phyloP scores from a whole-genome alignment of 306 rosid genomes.

The Inga oerstediana region DNA sequence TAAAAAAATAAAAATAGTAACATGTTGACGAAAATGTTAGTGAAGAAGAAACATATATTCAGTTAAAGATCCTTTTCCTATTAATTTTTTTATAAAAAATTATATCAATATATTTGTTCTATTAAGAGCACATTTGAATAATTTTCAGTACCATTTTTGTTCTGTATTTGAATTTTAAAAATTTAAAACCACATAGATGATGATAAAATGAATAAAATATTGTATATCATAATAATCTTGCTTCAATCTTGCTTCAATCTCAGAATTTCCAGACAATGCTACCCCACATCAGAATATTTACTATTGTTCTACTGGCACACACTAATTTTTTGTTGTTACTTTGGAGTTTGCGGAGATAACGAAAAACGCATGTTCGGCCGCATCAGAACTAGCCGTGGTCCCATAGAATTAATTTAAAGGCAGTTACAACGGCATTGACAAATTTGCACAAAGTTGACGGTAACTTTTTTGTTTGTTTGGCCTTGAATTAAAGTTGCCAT shows the following conservation, averaged over 20 bases:
- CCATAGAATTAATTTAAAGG: neutral
- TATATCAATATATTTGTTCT: too few relatives aligned
- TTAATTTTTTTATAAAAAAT: too few relatives aligned
- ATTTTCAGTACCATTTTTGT: neutral
- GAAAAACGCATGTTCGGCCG: neutral
- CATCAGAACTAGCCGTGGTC: neutral
- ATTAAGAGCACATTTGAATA: too few relatives aligned
- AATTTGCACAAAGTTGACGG: neutral
- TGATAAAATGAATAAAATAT: too few relatives aligned
- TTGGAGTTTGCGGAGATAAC: neutral
- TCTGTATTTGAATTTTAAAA: too few relatives aligned
- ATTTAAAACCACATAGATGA: neutral
- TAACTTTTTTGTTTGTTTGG: neutral
- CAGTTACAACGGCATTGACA: neutral
- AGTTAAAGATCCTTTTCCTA: too few relatives aligned
- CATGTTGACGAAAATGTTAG: too few relatives aligned
- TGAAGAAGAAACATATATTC: too few relatives aligned
- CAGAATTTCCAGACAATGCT: neutral
- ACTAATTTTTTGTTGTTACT: neutral
- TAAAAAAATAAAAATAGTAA: too few relatives aligned
- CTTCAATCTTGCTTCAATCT: neutral
- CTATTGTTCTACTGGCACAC: neutral
- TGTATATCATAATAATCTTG: too few relatives aligned
- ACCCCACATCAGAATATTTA: neutral
- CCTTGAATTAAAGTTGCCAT: neutral